phyloP scores from a whole-genome alignment of 257 asterid species.

The Jacaranda copaia region DNA sequence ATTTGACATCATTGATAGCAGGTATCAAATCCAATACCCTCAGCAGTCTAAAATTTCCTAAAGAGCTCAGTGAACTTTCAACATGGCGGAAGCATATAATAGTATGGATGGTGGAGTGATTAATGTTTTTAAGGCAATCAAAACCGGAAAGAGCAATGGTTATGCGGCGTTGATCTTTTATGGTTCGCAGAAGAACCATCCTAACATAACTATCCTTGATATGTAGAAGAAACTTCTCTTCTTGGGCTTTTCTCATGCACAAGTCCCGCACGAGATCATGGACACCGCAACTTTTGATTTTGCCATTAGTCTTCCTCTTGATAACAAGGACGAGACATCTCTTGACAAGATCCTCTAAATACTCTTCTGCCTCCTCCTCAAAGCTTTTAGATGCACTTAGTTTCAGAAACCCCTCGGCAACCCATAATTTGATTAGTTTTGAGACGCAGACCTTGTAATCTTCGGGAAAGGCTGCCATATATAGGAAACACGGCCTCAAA shows the following conservation, averaged over 20 bases:
- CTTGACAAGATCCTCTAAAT: too few relatives aligned
- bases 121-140: neutral
- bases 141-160: neutral
- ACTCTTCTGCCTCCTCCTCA: too few relatives aligned
- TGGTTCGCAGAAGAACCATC: neutral
- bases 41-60: neutral
- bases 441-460: constrained; percentile 17
- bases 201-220: neutral
- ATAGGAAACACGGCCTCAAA: too few relatives aligned
- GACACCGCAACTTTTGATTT: too few relatives aligned
- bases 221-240: too few relatives aligned
- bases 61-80: neutral
- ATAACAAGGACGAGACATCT: too few relatives aligned
- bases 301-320: too few relatives aligned
- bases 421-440: neutral
- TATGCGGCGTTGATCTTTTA: neutral
- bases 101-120: neutral
- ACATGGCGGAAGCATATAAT: neutral
- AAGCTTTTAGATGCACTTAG: neutral
- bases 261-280: neutral
- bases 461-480: neutral
- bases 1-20: too few relatives aligned
- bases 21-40: constrained; percentile 20
- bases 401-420: neutral
- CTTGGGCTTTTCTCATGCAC: neutral